Evolutionary conservation across 176 grass and related monocot genomes (phyloP).

Genomic region (Puccinellia tenuiflora): DNA sequence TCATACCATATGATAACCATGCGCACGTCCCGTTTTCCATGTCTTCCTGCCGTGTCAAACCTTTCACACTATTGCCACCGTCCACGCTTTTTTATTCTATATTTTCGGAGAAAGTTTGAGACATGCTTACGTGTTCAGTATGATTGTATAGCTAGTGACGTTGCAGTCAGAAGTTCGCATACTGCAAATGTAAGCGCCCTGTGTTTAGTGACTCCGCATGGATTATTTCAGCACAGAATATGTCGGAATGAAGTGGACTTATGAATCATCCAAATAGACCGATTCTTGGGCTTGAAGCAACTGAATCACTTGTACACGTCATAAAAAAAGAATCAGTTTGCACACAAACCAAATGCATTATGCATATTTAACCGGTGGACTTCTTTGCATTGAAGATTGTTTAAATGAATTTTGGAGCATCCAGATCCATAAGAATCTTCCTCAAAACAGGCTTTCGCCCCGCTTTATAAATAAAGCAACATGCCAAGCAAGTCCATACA

Average conservation of each 20-base stretch:
- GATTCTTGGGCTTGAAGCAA: background rate
- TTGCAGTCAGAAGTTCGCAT: background rate
- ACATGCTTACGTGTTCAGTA: background rate
- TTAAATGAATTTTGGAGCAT: no score
- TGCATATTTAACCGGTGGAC: background rate
- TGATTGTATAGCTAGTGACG: background rate
- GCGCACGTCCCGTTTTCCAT: background rate
- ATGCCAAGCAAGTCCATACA: no score
- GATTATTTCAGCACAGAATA: background rate
- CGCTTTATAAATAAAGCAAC: no score
- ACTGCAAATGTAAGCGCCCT: background rate
- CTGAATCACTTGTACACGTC: background rate
- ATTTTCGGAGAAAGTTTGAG: background rate
- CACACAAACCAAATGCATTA: background rate
- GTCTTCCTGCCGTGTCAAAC: background rate
- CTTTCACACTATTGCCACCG: background rate
- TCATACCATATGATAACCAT: background rate
- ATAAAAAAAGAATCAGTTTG: background rate
- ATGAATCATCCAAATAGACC: background rate
- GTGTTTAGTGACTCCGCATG: background rate
- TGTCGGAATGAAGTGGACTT: background rate
- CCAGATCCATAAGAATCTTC: no score
- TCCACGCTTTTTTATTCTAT: background rate
- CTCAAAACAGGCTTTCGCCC: no score
- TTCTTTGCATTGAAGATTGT: no score